phyloP scores from a whole-genome alignment of 768 basidiomycete species.

The Leucocoprinus birnbaumii region DNA sequence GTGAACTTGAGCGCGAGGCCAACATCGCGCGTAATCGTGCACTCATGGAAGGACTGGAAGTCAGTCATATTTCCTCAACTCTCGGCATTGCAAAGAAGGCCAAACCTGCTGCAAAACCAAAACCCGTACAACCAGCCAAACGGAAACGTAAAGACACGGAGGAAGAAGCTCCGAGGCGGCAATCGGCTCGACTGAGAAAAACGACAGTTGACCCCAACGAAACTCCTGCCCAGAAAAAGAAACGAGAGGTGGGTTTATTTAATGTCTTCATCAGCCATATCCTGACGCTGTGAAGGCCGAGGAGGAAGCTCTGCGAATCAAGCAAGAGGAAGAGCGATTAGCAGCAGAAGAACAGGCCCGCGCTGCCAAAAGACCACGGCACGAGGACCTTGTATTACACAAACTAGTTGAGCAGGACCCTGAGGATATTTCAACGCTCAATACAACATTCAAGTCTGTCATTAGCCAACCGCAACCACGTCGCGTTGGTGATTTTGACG shows the following conservation, averaged over 20 bases:
- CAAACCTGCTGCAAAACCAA: constrained; percentile 55
- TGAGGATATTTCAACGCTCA: constrained; percentile 44
- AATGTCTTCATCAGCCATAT: background rate
- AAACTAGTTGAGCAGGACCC: constrained; percentile 48
- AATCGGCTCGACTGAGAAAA: constrained; percentile 63
- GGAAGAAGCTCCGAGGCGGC: constrained; percentile 52
- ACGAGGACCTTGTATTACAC: constrained; percentile 59
- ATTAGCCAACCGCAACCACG: constrained; percentile 36
- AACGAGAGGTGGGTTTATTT: constrained; percentile 55
- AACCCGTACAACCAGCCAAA: constrained; percentile 60
- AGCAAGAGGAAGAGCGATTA: constrained; percentile 60
- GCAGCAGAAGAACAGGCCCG: constrained; percentile 61
- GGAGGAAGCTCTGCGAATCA: constrained; percentile 42
- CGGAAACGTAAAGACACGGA: constrained; percentile 48
- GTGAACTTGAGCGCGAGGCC: constrained; percentile 72
- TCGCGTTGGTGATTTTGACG: constrained; percentile 43
- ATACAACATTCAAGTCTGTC: constrained; percentile 35
- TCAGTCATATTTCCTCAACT: constrained; percentile 9
- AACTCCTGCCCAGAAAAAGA: constrained; percentile 57
- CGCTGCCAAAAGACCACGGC: constrained; percentile 65
- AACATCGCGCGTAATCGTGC: constrained; percentile 82
- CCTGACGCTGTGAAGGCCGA: constrained; percentile 35
- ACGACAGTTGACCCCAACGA: constrained; percentile 53
- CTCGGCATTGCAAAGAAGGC: constrained; percentile 35
- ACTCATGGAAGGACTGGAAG: constrained; percentile 46